Evolutionary conservation across 1,284 basidiomycete genomes (phyloP), one percentile per base, ranked within the genome.

Genomic region (Melampsora larici-populina): DNA sequence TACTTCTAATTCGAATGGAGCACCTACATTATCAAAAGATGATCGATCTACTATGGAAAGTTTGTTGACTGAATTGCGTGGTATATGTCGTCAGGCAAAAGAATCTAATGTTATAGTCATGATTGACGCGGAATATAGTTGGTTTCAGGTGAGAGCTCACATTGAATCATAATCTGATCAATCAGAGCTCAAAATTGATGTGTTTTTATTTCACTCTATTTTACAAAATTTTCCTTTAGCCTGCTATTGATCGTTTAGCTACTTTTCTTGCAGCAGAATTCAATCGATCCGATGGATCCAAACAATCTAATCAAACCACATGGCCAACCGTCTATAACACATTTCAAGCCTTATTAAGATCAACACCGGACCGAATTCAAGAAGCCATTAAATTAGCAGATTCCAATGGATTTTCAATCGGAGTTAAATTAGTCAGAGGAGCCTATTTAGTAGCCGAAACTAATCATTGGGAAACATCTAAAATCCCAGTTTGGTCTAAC

Each of bases 91-190:
- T n/a, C 60, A 68, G 29, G 74, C 74, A 11, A 76, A 69, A 63
- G 36, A 64, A 43, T 48, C 74, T 24, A 29, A 76, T 29, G 66
- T 76, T 18, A 46, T 69, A 1, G 8, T 76, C 1, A 76, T 76
- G 74, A 69, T 76, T 31, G 74, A 76, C 69, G 74, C 74, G 1
- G 74, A 76, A 36, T 76, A 76, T 58, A 76, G 74, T 65, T 76
- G 74, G 74, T 76, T 76, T 33, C 74, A 76, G 51, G 74, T 62
- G 48, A 43, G n/a, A n/a, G 58, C 29, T 17, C 31, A 24, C n/a
- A n/a, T 11, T 31, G n/a, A 2, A 18, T 71, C 62, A 17, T 24
- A n/a, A 15, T 21, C 40, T 15, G 15, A 21, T 60, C 17, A 26
- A 21, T 66, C 36, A 40, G 17, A 36, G 64, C 31, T 21, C 21